phyloP scores from a whole-genome alignment of 2,329 filamentous ascomycete genomes.

The Tolypocladium endophyticum region DNA sequence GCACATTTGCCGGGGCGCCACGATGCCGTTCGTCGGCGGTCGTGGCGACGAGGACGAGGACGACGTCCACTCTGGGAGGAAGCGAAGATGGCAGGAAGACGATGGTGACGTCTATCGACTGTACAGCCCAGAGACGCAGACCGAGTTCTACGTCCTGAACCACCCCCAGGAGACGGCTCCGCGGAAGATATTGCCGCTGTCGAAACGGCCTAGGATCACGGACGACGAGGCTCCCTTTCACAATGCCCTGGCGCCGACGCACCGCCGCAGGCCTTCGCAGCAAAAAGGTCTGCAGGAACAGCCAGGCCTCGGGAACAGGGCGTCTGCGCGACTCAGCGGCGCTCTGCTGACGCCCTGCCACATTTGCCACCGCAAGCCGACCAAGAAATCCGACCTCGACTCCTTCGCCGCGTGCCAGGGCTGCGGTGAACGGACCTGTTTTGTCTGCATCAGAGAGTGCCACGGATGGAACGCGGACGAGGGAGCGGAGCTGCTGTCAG shows the following conservation, averaged over 20 bases:
- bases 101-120: conserved; percentile 14
- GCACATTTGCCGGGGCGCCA: neutral
- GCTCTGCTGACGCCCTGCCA: conserved; percentile 46
- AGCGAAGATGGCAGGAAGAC: conserved; percentile 22
- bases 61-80: conserved; percentile 18
- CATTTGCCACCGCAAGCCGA: conserved; percentile 56
- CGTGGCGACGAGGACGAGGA: conserved; percentile 15
- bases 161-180: conserved; percentile 12
- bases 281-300: conserved; percentile 12
- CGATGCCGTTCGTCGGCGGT: conserved; percentile 23
- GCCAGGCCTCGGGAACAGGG: conserved; percentile 4
- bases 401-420: conserved; percentile 54
- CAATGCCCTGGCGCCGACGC: conserved; percentile 6
- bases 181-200: conserved; percentile 19
- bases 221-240: conserved; percentile 11
- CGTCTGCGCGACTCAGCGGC: conserved; percentile 4
- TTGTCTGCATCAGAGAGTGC: conserved; percentile 58
- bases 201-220: conserved; percentile 19
- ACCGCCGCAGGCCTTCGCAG: conserved; percentile 15
- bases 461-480: conserved; percentile 30
- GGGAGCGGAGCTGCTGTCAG: conserved; percentile 11
- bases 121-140: conserved; percentile 13
- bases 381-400: conserved; percentile 54
- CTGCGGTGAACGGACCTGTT: conserved; percentile 54
- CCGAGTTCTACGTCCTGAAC: conserved; percentile 15